Base-by-base conservation (phyloP, 768 basidiomycete genomes). In the Phallus indusiatus region DNA sequence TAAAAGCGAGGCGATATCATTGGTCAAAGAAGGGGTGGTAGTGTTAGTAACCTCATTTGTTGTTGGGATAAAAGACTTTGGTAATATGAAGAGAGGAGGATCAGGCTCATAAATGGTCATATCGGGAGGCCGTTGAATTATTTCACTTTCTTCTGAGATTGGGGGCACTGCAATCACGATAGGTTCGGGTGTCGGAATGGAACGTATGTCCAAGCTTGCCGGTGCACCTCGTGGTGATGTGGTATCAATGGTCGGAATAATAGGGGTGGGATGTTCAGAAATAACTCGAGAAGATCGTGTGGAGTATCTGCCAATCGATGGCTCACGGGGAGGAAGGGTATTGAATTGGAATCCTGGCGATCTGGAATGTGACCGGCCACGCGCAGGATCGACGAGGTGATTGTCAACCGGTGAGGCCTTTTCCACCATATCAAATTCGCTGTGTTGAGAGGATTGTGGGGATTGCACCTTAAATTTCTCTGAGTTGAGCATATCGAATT, bases 1-100 rank as follows among this genome's bases (percentile, higher is more conserved):
- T 59, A 91, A 70, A 34, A 91, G 73, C 0, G 76, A 67, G 1
- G 87, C 82, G 46, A 91, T 66, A 62, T 92, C 90, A 56, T 80
- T 73, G 2, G 81, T 75, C 57, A 90, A 73, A 7, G 83, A 82
- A 16, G 79, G 69, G 46, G 71, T 63, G 24, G 69, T 53, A 20
- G 61, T 62, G 10, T 28, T 60, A 56, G 70, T 54, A 58, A 66
- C 57, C 55, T 74, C 78, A 21, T 11, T 16, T 35, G 55, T 16
- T 28, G 28, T 28, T 7, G 28, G 4, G 28, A 28, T 28, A 7
- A 28, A 28, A 28, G 28, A 28, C 7, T 28, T n/a, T 21, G 51
- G 81, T 55, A 42, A 14, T 20, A 78, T 71, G 33, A 82, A 79
- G 47, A 81, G 73, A 47, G 81, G 78, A 9, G 81, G 79, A 62